Base-by-base conservation (phyloP, 176 grass and related monocot species). In the Triticum urartu region DNA sequence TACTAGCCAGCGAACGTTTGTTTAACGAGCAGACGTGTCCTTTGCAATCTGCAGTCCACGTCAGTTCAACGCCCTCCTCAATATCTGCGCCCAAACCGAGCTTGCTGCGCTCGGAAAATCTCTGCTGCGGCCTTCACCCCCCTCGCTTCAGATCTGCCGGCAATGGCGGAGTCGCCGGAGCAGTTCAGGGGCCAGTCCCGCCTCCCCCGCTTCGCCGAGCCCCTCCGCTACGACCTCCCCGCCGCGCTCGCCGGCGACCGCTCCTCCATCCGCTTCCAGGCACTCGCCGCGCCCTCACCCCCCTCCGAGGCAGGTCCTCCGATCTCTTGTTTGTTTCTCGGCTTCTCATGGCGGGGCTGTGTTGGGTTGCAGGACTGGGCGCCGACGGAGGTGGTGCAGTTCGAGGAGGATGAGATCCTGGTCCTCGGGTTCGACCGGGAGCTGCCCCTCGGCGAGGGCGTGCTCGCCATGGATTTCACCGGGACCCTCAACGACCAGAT, bases 401-500 rank as follows among this genome's bases (percentile, higher is more conserved):
- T 91, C 47, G 81, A 94, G 65, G 90, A 92, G 70, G 95, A 95
- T 60, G 93, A 92, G 78, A 92, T 95, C 80, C 66, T 95, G 11
- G 90, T 94, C 64, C 2, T 98, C 4, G 78, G 87, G 20, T 98
- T 98, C 28, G 84, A 74, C 56, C 3, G 50, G 18, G 43, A 85
- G 7, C 92, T 98, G 39, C 88, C 90, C 2, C 0, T 89, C 61
- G 93, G 93, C 0, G 83, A 94, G 72, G 91, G 82, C 5, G 34
- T 88, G 68, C 86, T 98, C 72, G 39, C 59, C n/a, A 94, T 98
- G 74, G 50, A 67, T 21, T 98, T 94, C 82, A 80, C 81, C 5
- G 93, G 93, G 5, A 88, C 88, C 11, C 86, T 98, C 42, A 95
- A 94, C 64, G 92, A 98, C 77, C 74, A 92, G 82, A 94, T 98